Evolutionary conservation across 148 eudicot species (phyloP), one percentile per base, ranked within the genome.

Genomic region (Nepenthes mirabilis): DNA sequence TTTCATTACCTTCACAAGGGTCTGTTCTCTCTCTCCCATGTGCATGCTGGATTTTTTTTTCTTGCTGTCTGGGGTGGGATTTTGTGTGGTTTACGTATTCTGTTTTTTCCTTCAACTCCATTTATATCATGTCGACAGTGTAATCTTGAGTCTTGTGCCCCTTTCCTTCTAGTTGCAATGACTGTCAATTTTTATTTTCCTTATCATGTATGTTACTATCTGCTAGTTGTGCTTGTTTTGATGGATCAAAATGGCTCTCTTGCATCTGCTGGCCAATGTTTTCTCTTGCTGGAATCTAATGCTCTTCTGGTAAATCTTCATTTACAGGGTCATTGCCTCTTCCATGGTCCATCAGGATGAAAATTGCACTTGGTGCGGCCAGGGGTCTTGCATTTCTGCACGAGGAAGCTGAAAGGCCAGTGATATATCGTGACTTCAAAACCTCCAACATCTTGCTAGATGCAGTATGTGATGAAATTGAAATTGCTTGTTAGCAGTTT

Each of bases 331-430:
- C 98, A 0, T 68, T 91, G 70, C 96, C 96, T 71, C 94, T 88
- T 60, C 96, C 96, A 11, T 85, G 97, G 96, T 85, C 96, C 47
- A 82, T 83, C 75, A 78, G 96, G 74, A 91, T 88, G 97, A 88
- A 79, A 78, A 85, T 91, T 70, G 97, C 96, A 64, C 70, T 83
- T 33, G 94, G 93, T 64, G 95, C 95, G 57, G 97, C 96, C 40
- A 85, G 72, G 70, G 96, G 98, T 69, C 90, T 88, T 72, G 80
- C 97, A 60, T 91, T 91, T 77, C 96, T 91, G 53, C 96, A 88
- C n/a, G 96, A 91, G 77, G 96, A 91, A 82, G 94, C 94, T 3
- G 83, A 83, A 76, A 88, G 80, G 65, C 94, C 94, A 3, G 96
- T 91, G 35, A 91, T 91, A 61, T 91, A 91, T 77, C 90, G 97